Evolutionary conservation across 306 rosid genomes (phyloP).

Genomic region (Citrullus amarus): DNA sequence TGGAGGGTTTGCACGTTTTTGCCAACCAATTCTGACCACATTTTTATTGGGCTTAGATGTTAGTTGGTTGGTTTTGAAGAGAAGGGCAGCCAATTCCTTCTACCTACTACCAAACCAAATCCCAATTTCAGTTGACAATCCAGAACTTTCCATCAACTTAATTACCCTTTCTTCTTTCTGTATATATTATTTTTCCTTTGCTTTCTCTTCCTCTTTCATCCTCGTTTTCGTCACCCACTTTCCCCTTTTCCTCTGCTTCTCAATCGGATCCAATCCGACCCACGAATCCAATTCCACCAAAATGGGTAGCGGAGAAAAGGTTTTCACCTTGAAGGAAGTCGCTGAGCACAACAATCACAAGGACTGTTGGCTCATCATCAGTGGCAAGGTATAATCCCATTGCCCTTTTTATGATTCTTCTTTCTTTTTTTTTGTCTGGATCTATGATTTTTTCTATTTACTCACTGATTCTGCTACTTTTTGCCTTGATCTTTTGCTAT

Average conservation of each 20-base stretch:
- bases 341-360: slow-evolving; percentile 26
- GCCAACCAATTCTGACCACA: slow-evolving; percentile 7
- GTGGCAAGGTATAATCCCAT: slow-evolving; percentile 28
- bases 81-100: neutral
- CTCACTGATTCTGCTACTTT: neutral
- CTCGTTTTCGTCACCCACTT: neutral
- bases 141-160: neutral
- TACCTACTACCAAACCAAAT: neutral
- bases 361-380: slow-evolving; percentile 43
- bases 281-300: neutral
- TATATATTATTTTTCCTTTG: neutral
- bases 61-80: neutral
- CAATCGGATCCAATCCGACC: neutral
- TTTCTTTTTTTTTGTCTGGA: neutral
- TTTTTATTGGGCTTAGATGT: neutral
- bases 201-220: neutral
- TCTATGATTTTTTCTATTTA: neutral
- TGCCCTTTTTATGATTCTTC: neutral
- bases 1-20: neutral
- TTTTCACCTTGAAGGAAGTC: slow-evolving; percentile 36
- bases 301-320: slow-evolving; percentile 29
- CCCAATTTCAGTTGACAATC: neutral
- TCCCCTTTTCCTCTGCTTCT: neutral
- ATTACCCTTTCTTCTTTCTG: neutral
- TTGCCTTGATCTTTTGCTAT: neutral